Evolutionary conservation across 1,284 basidiomycete genomes (phyloP).

Genomic region (Puccinia polysora): DNA sequence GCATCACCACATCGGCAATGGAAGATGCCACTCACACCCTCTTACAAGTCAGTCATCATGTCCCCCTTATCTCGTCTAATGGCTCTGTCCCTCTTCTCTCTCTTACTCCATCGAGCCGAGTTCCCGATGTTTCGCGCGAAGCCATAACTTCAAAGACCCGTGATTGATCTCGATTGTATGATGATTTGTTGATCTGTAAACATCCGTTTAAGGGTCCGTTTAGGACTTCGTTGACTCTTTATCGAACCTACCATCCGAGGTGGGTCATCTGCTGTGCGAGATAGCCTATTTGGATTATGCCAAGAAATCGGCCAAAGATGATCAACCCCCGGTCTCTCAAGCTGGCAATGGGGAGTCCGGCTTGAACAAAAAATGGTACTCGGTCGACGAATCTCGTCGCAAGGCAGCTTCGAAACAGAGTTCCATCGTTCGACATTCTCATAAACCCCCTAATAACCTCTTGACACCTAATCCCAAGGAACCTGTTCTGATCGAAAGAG

Average conservation of each 20-base stretch:
- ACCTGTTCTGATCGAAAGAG: constrained; percentile 29
- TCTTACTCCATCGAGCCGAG: constrained; percentile 2
- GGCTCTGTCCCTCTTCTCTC: not conserved
- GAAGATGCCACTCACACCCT: constrained; percentile 43
- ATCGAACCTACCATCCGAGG: constrained; percentile 38
- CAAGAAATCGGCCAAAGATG: constrained; percentile 35
- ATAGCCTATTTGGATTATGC: constrained; percentile 44
- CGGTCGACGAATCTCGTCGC: constrained; percentile 38
- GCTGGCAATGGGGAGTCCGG: constrained; percentile 40
- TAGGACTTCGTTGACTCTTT: constrained; percentile 41
- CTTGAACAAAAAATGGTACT: constrained; percentile 40
- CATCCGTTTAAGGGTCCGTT: not conserved
- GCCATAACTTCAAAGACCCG: no score
- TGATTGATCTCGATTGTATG: not conserved
- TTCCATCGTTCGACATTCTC: constrained; percentile 41
- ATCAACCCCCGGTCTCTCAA: constrained; percentile 38
- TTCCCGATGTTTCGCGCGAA: no score
- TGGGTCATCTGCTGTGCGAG: constrained; percentile 37
- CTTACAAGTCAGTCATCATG: constrained; percentile 31
- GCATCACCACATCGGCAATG: no score
- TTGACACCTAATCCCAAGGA: constrained; percentile 37
- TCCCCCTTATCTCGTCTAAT: not conserved
- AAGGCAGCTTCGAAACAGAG: constrained; percentile 39
- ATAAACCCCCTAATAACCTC: constrained; percentile 43
- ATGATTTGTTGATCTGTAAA: not conserved